Conservation (phyloP, 1,139 yeast species). For the Scheffersomyces illinoinensis region DNA sequence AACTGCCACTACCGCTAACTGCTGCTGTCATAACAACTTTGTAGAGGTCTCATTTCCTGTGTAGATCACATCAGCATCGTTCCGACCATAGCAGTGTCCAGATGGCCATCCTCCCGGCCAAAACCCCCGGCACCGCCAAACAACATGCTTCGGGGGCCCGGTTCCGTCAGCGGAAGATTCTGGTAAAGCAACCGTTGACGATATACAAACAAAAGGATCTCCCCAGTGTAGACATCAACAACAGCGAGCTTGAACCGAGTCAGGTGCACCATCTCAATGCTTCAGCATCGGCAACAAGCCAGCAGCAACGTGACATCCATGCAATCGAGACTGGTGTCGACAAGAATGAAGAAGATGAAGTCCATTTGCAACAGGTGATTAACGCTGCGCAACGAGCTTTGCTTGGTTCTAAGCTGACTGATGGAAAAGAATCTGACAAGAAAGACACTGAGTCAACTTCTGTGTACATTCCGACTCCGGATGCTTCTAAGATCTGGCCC, state of each 20-base stretch:
- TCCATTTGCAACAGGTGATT: slow-evolving; percentile 89
- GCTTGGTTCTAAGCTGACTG: slow-evolving; percentile 30
- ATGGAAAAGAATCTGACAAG: slow-evolving; percentile 13
- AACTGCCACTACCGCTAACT: neutral
- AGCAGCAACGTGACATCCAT: slow-evolving; percentile 80
- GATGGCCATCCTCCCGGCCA: slow-evolving; percentile 20
- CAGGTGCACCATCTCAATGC: slow-evolving; percentile 44
- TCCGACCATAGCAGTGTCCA: neutral
- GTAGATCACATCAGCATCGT: neutral
- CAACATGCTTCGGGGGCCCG: slow-evolving; percentile 58
- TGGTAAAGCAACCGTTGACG: slow-evolving; percentile 85
- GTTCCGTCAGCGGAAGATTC: slow-evolving; percentile 87
- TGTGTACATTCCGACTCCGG: slow-evolving; percentile 95
- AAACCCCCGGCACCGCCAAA: slow-evolving; percentile 30
- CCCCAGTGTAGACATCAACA: slow-evolving; percentile 64
- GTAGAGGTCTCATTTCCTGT: neutral
- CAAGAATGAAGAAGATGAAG: slow-evolving; percentile 96
- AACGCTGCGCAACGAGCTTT: slow-evolving; percentile 72
- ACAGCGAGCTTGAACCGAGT: slow-evolving; percentile 43
- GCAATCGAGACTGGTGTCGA: slow-evolving; percentile 98
- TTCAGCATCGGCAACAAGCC: slow-evolving; percentile 42
- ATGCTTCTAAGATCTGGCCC: slow-evolving; percentile 82
- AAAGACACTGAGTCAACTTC: slow-evolving; percentile 39
- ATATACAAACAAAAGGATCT: slow-evolving; percentile 77
- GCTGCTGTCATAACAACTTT: neutral